Conservation (phyloP, 306 rosid species). For the Arachis stenosperma region DNA sequence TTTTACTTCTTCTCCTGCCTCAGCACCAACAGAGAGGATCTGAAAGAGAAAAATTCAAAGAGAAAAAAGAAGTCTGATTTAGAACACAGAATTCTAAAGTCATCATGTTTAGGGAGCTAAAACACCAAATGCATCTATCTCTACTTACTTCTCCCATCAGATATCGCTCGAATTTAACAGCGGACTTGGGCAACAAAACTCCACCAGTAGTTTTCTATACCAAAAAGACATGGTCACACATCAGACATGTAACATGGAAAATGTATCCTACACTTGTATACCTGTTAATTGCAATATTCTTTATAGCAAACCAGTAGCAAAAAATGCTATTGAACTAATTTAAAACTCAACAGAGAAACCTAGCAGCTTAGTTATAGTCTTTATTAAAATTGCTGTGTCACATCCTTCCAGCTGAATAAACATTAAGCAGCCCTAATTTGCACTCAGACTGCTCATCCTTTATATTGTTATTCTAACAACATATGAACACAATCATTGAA, state of each 20-base stretch:
- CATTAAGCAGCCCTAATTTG: not conserved
- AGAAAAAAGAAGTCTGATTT: not conserved
- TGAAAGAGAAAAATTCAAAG: slow-evolving; percentile 34
- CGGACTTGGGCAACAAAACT: slow-evolving; percentile 83
- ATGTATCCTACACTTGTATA: slow-evolving; percentile 14
- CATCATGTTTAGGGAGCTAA: not conserved
- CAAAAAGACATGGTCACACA: slow-evolving; percentile 31
- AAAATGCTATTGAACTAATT: not conserved
- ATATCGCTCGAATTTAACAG: slow-evolving; percentile 91
- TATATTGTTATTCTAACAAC: not conserved
- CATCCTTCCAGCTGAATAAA: not conserved
- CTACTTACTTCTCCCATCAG: slow-evolving; percentile 83
- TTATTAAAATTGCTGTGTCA: not conserved
- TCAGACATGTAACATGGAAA: slow-evolving; percentile 13
- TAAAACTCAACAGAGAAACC: not conserved
- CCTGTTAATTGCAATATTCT: slow-evolving; percentile 13
- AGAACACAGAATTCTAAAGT: not conserved
- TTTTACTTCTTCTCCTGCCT: slow-evolving; percentile 70
- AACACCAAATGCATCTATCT: slow-evolving; percentile 15
- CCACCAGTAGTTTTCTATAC: slow-evolving; percentile 88
- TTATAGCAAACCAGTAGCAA: not conserved
- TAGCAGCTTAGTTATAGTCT: not conserved
- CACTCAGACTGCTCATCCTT: not conserved
- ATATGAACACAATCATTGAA: not conserved
- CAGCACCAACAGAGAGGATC: slow-evolving; percentile 81